A percentile compares a stretch with the other conserved stretches of the same genome.
Evolutionary conservation across 2,329 filamentous ascomycete species (phyloP).

Genomic region (Fusarium sp.): DNA sequence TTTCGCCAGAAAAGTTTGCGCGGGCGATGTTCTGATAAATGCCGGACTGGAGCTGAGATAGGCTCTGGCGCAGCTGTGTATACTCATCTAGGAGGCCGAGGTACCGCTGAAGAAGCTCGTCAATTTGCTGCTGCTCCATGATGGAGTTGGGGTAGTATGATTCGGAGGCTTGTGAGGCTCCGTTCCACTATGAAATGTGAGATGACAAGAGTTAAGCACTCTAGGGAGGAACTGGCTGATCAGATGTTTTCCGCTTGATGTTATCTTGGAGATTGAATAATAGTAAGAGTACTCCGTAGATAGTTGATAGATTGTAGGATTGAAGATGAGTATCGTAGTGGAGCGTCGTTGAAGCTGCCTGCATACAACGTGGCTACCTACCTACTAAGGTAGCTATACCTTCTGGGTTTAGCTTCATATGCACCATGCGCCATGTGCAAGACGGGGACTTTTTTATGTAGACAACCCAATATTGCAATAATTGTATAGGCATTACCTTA

Average conservation of each 20-base stretch:
- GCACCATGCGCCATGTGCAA: background rate
- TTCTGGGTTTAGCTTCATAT: slow-evolving; percentile 34
- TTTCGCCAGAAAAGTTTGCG: slow-evolving; percentile 78
- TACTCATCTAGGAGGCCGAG: slow-evolving; percentile 77
- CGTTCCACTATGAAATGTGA: background rate
- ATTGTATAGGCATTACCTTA: background rate
- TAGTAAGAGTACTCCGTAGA: background rate
- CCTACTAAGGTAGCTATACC: slow-evolving; percentile 3
- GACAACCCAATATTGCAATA: background rate
- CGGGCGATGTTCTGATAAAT: slow-evolving; percentile 75
- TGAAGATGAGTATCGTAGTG: background rate
- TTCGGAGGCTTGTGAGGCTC: too few relatives aligned
- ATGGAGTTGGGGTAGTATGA: background rate
- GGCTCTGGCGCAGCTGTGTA: slow-evolving; percentile 66
- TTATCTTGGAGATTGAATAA: background rate
- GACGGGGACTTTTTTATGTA: too few relatives aligned
- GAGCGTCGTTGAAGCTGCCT: slow-evolving; percentile 18
- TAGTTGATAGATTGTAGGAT: slow-evolving; percentile 10
- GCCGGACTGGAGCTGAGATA: slow-evolving; percentile 66
- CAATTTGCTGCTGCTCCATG: slow-evolving; percentile 62
- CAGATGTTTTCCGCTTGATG: background rate
- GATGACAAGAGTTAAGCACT: background rate
- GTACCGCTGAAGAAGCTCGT: slow-evolving; percentile 74
- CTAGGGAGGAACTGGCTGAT: background rate
- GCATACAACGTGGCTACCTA: too few relatives aligned